phyloP scores from a whole-genome alignment of 129 eudicot genomes.

The Saposhnikovia divaricata region DNA sequence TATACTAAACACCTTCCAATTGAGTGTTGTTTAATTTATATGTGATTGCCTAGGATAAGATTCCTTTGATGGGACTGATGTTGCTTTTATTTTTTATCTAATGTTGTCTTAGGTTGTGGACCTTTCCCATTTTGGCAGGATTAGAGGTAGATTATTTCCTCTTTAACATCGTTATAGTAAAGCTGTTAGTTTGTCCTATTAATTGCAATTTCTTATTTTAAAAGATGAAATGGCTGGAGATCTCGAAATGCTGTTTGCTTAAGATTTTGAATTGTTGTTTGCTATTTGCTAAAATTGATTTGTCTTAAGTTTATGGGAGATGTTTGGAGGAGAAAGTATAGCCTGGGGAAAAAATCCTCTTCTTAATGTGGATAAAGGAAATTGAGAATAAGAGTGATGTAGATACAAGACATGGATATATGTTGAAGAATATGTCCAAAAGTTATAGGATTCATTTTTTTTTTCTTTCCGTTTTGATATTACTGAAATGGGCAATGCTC shows the following conservation, averaged over 20 bases:
- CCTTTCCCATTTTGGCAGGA: constrained; percentile 73
- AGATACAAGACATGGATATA: neutral
- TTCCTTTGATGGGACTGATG: neutral
- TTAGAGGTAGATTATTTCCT: constrained; percentile 54
- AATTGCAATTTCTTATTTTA: neutral
- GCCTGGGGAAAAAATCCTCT: neutral
- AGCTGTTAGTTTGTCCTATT: neutral
- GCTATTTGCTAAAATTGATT: neutral
- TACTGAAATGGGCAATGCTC: neutral
- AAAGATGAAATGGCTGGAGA: neutral
- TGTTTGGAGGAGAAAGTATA: neutral
- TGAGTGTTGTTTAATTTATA: neutral
- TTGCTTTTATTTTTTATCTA: constrained; percentile 2
- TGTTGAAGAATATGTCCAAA: neutral
- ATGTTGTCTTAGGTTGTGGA: constrained; percentile 59
- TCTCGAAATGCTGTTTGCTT: neutral
- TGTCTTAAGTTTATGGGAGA: neutral
- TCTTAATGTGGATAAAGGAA: neutral
- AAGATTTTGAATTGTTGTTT: constrained; percentile 1
- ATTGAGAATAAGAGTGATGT: neutral
- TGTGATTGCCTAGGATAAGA: no score
- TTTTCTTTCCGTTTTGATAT: neutral
- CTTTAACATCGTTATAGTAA: constrained; percentile 5
- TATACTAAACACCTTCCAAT: constrained; percentile 2
- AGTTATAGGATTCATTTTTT: no score